Conservation (phyloP, 23 red algal species). For the Gracilaria domingensis region DNA sequence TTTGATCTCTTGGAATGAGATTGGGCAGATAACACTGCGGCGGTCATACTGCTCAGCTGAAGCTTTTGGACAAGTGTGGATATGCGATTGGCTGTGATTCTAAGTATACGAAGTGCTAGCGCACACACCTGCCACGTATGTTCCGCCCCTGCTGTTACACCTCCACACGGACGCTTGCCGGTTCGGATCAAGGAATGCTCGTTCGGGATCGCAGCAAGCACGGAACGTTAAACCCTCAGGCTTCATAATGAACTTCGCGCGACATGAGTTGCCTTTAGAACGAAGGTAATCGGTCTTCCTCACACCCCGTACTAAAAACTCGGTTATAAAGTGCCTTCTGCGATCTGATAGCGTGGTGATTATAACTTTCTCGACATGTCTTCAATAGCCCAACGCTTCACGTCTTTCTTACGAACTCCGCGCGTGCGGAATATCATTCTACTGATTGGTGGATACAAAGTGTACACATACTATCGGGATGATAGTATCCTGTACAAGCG, state of each 20-base stretch:
- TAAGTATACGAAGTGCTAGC: not conserved
- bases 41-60: too few species aligned
- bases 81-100: not conserved
- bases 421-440: slow-evolving; percentile 50
- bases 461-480: slow-evolving; percentile 34
- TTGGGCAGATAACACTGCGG: too few species aligned
- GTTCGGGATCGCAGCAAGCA: too few species aligned
- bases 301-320: not conserved
- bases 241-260: too few species aligned
- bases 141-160: too few species aligned
- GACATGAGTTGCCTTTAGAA: too few species aligned
- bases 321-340: not conserved
- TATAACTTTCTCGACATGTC: not conserved
- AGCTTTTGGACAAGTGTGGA: not conserved
- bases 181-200: slow-evolving; percentile 16
- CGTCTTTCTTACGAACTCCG: slow-evolving; percentile 45
- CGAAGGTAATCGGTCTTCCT: not conserved
- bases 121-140: too few species aligned
- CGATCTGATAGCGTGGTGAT: not conserved
- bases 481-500: slow-evolving; percentile 64
- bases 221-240: too few species aligned
- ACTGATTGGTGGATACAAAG: slow-evolving; percentile 62
- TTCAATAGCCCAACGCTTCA: slow-evolving; percentile 25
- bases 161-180: not conserved
- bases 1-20: too few species aligned